Evolutionary conservation across 1,284 basidiomycete genomes (phyloP).

Genomic region (Volvariella volvacea): DNA sequence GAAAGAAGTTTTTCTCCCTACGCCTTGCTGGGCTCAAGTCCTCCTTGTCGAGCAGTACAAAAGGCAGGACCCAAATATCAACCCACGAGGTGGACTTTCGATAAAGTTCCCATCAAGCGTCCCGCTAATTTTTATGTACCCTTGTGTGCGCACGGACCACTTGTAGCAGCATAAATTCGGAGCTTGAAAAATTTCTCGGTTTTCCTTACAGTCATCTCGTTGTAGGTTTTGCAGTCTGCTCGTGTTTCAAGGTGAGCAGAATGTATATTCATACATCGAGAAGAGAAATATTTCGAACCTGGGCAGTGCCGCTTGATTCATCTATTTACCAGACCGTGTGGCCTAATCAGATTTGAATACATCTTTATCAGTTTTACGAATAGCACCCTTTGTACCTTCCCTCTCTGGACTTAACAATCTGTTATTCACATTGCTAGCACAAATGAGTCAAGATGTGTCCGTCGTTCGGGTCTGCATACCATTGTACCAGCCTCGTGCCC

Average conservation of each 20-base stretch:
- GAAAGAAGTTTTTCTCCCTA: slow-evolving; percentile 39
- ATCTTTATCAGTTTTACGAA: slow-evolving; percentile 17
- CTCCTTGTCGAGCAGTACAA: slow-evolving; percentile 23
- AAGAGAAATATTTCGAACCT: neutral
- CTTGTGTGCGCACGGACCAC: slow-evolving; percentile 52
- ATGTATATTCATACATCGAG: neutral
- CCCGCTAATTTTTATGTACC: slow-evolving; percentile 19
- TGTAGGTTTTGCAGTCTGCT: slow-evolving; percentile 4
- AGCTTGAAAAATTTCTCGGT: slow-evolving; percentile 12
- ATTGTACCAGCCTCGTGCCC: no score
- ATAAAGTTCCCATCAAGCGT: slow-evolving; percentile 17
- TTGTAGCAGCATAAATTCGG: slow-evolving; percentile 15
- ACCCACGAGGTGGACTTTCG: slow-evolving; percentile 67
- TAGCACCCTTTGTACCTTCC: slow-evolving; percentile 4
- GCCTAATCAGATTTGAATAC: slow-evolving; percentile 70
- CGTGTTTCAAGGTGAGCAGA: neutral
- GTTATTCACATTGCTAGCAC: no score
- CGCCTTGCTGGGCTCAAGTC: slow-evolving; percentile 42
- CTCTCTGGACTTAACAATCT: no score
- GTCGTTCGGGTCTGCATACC: no score
- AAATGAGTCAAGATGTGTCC: no score
- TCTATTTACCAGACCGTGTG: slow-evolving; percentile 22
- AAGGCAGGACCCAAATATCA: slow-evolving; percentile 62
- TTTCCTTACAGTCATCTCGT: slow-evolving; percentile 59
- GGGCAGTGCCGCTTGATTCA: slow-evolving; percentile 3